A percentile compares a stretch with the other conserved stretches of the same genome.
phyloP scores from a whole-genome alignment of 257 asterid species.

The Phtheirospermum japonicum region DNA sequence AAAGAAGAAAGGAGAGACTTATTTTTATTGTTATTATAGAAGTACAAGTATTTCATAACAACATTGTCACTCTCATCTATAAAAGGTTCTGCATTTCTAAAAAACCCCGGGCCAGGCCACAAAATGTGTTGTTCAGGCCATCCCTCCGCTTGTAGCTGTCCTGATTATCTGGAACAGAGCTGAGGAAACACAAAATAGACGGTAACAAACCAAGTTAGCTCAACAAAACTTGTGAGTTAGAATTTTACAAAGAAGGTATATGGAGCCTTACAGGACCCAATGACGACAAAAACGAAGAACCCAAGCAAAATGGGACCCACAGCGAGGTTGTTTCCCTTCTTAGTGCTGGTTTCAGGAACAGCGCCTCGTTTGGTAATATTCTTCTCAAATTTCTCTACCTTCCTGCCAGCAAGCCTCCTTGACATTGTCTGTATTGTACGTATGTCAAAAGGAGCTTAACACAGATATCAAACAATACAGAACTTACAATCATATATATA shows the following conservation, averaged over 20 bases:
- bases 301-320: slow-evolving; percentile 96
- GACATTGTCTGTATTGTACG: slow-evolving; percentile 87
- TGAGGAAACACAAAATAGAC: slow-evolving; percentile 16
- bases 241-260: background rate
- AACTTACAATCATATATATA: too few species aligned
- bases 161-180: slow-evolving; percentile 46
- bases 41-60: background rate
- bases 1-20: too few species aligned
- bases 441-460: too few species aligned
- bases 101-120: background rate
- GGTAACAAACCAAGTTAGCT: background rate
- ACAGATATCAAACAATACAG: too few species aligned
- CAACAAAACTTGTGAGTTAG: background rate
- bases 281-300: slow-evolving; percentile 86
- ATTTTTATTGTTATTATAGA: too few species aligned
- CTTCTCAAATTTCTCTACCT: slow-evolving; percentile 86
- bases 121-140: slow-evolving; percentile 27
- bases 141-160: slow-evolving; percentile 42
- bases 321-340: slow-evolving; percentile 75
- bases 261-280: slow-evolving; percentile 50
- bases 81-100: background rate
- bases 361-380: slow-evolving; percentile 83
- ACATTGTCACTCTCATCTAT: too few species aligned
- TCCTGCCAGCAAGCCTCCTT: slow-evolving; percentile 85
- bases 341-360: slow-evolving; percentile 66